Conservation (phyloP, 345 rosid genomes). For the Nasturtium officinale region DNA sequence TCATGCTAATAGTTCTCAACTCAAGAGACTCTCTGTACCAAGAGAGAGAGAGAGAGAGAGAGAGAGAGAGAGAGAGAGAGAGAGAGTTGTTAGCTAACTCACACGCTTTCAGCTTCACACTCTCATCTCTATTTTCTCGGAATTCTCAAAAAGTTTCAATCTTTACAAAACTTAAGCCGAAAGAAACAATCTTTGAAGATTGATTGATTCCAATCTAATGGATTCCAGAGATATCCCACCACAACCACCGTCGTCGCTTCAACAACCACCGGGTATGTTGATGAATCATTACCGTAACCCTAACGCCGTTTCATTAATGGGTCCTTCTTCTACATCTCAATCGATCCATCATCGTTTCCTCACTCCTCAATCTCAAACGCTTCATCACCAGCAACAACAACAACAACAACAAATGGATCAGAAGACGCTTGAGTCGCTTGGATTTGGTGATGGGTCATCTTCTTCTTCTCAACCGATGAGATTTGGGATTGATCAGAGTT, state of each 20-base stretch:
- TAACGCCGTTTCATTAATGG: constrained; percentile 34
- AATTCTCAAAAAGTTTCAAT: constrained; percentile 2
- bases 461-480: constrained; percentile 54
- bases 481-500: constrained; percentile 39
- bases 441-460: constrained; percentile 63
- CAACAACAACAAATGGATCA: constrained; percentile 43
- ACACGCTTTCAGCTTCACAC: constrained; percentile 22
- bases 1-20: too few species aligned
- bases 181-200: constrained; percentile 28
- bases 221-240: constrained; percentile 42
- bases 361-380: constrained; percentile 36
- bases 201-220: constrained; percentile 39
- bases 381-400: constrained; percentile 17
- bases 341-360: constrained; percentile 22
- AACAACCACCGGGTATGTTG: constrained; percentile 40
- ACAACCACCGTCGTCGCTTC: constrained; percentile 35
- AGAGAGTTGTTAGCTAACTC: constrained; percentile 18
- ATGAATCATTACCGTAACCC: constrained; percentile 42
- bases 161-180: constrained; percentile 30
- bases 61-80: constrained; percentile 2
- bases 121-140: constrained; percentile 21
- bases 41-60: not conserved
- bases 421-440: constrained; percentile 47
- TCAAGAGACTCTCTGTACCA: constrained; percentile 1
- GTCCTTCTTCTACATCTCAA: constrained; percentile 37